Evolutionary conservation across 306 rosid genomes (phyloP).

Genomic region (Malus asiatica): DNA sequence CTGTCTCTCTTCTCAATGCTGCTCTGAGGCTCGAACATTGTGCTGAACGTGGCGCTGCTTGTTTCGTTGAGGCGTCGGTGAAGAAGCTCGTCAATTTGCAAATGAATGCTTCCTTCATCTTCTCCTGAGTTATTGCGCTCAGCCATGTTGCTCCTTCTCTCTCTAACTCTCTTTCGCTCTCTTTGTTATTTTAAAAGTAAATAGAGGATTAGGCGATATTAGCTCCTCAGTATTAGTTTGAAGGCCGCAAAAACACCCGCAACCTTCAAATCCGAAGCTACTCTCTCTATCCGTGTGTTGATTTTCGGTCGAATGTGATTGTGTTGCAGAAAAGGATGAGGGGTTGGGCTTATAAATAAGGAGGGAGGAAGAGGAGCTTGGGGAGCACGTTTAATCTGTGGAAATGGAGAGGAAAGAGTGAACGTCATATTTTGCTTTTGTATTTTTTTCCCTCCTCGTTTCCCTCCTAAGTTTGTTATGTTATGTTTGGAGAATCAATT

Average conservation of each 20-base stretch:
- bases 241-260: no score
- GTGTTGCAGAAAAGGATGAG: no score
- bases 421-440: conserved; percentile 34
- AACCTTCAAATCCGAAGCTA: background rate
- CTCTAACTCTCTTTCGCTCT: background rate
- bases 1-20: conserved; percentile 45
- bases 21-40: conserved; percentile 50
- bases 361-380: conserved; percentile 26
- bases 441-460: conserved; percentile 7
- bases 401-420: conserved; percentile 30
- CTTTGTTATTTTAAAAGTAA: background rate
- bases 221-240: no score
- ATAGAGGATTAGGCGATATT: no score
- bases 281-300: background rate
- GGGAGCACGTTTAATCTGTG: conserved; percentile 42
- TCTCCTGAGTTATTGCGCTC: conserved; percentile 19
- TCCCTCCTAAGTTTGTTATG: conserved; percentile 25
- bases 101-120: conserved; percentile 33
- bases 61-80: conserved; percentile 32
- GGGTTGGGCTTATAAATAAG: background rate
- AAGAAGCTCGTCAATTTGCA: conserved; percentile 37
- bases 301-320: background rate
- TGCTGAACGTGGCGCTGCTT: conserved; percentile 24
- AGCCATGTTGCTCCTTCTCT: conserved; percentile 29
- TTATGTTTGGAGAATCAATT: background rate